Conservation (phyloP, 192 early-diverging fungal species). For the Jimgerdemannia lactiflua region DNA sequence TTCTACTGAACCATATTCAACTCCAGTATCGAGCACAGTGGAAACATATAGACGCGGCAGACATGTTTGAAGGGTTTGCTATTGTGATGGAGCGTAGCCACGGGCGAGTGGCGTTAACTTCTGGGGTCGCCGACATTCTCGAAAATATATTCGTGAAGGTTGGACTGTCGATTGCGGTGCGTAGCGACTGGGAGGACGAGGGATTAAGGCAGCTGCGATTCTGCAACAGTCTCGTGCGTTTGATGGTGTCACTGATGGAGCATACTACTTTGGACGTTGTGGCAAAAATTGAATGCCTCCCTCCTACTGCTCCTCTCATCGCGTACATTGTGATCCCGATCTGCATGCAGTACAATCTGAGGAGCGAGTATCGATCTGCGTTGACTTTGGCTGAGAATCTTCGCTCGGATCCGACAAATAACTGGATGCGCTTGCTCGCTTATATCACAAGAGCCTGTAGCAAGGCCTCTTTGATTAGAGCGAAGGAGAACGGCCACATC, state of each 20-base stretch:
- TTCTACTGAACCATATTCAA: slow-evolving; percentile 25
- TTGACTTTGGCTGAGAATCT: background rate
- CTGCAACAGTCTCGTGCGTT: slow-evolving; percentile 39
- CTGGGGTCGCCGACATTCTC: slow-evolving; percentile 32
- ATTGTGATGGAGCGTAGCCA: slow-evolving; percentile 30
- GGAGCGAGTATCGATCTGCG: slow-evolving; percentile 12
- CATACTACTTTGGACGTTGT: slow-evolving; percentile 41
- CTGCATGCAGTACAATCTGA: slow-evolving; percentile 42
- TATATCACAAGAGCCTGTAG: slow-evolving; percentile 22
- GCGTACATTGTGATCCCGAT: slow-evolving; percentile 47
- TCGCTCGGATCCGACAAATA: slow-evolving; percentile 9
- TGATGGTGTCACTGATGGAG: slow-evolving; percentile 48
- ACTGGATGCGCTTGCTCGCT: slow-evolving; percentile 21
- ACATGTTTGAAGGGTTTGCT: slow-evolving; percentile 39
- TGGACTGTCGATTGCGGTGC: slow-evolving; percentile 30
- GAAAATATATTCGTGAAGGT: slow-evolving; percentile 39
- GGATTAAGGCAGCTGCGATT: slow-evolving; percentile 27
- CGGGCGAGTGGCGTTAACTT: slow-evolving; percentile 22
- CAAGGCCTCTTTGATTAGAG: slow-evolving; percentile 16
- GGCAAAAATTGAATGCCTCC: slow-evolving; percentile 35
- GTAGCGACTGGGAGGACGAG: slow-evolving; percentile 37
- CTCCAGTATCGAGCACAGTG: slow-evolving; percentile 30
- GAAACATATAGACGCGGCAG: slow-evolving; percentile 45
- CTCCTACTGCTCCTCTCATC: slow-evolving; percentile 42
- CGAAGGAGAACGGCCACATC: background rate